Evolutionary conservation across 495 filamentous ascomycete genomes (phyloP).

Genomic region (Aspergillus conjunctus): DNA sequence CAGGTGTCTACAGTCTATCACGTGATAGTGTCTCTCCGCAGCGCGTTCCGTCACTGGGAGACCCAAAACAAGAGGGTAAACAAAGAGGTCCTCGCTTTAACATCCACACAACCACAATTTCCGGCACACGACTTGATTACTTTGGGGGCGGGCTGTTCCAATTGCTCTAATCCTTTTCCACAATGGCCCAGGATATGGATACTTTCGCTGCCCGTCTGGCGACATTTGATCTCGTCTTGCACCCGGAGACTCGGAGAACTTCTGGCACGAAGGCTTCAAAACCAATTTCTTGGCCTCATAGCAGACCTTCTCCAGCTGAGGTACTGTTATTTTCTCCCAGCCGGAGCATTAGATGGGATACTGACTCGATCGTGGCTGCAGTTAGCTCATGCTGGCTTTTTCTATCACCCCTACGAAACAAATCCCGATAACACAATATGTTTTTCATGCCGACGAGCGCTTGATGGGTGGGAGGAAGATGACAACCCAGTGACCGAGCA

Average conservation of each 20-base stretch:
- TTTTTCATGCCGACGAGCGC: constrained; percentile 74
- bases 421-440: constrained; percentile 88
- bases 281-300: constrained; percentile 74
- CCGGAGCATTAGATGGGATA: neutral
- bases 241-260: constrained; percentile 63
- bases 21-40: constrained; percentile 26
- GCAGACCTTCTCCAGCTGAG: constrained; percentile 62
- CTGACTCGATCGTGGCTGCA: constrained; percentile 31
- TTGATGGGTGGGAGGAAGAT: constrained; percentile 86
- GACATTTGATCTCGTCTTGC: constrained; percentile 67
- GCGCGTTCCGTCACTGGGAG: constrained; percentile 28
- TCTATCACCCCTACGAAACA: constrained; percentile 71
- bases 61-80: constrained; percentile 44
- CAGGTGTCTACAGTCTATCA: constrained; percentile 8
- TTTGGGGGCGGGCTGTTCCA: constrained; percentile 1
- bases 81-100: constrained; percentile 14
- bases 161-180: constrained; percentile 14
- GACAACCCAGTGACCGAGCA: constrained; percentile 85
- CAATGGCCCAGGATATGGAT: constrained; percentile 50
- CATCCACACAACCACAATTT: neutral
- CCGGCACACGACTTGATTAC: neutral
- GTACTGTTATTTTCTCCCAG: constrained; percentile 37
- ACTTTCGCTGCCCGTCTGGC: constrained; percentile 73
- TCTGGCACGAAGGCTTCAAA: constrained; percentile 66
- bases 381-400: constrained; percentile 91